Evolutionary conservation across 225 moss, liverwort and hornwort species (phyloP).

Genomic region (Climacium dendroides): DNA sequence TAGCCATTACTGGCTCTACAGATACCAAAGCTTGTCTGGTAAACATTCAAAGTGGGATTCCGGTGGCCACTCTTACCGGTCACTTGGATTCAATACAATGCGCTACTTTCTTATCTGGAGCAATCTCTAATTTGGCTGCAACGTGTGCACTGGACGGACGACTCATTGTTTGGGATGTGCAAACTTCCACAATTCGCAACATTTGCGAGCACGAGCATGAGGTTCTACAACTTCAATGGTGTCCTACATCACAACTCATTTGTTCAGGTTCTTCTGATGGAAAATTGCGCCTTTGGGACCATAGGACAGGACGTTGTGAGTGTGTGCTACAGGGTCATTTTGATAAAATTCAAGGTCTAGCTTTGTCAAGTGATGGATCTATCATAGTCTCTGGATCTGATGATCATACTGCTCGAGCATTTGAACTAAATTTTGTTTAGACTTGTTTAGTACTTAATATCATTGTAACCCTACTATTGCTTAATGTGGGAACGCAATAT

Average conservation of each 20-base stretch:
- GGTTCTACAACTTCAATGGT: not conserved
- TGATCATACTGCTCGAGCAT: not conserved
- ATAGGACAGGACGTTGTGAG: not conserved
- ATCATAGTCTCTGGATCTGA: not conserved
- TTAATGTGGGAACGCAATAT: rapidly evolving
- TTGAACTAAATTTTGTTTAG: not conserved
- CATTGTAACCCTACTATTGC: not conserved
- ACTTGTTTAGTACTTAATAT: too few relatives aligned
- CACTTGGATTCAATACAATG: not conserved
- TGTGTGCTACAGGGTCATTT: not conserved
- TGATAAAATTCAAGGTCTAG: not conserved
- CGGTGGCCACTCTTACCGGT: not conserved
- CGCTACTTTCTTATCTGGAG: not conserved
- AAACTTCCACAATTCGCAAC: not conserved
- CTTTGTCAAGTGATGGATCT: not conserved
- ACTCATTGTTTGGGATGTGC: not conserved
- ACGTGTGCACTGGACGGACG: not conserved
- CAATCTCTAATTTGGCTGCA: not conserved
- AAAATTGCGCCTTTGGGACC: not conserved
- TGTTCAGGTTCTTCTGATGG: not conserved
- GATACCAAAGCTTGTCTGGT: not conserved
- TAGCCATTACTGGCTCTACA: not conserved
- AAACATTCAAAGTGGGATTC: not conserved
- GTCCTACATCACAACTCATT: not conserved
- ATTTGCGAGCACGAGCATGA: not conserved